phyloP scores from a whole-genome alignment of 2,329 filamentous ascomycete species.

The Pezicula rhizophila region DNA sequence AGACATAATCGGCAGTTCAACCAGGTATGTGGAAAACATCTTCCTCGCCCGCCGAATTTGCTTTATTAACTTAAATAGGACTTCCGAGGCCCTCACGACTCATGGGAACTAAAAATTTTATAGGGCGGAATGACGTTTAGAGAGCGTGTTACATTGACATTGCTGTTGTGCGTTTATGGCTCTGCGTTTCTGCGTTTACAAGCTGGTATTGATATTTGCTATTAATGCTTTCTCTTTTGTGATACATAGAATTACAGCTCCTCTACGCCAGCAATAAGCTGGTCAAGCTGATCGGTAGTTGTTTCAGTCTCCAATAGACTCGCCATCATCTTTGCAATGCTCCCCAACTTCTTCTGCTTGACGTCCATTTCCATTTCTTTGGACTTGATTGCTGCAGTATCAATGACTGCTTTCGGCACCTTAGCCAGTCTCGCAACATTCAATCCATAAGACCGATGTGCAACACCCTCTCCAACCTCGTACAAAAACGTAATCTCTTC shows the following conservation, averaged over 20 bases:
- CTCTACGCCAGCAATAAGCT: slow-evolving; percentile 40
- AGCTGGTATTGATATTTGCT: slow-evolving; percentile 12
- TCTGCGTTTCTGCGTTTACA: no score
- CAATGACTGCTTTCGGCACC: slow-evolving; percentile 70
- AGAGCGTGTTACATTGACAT: no score
- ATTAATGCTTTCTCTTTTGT: slow-evolving; percentile 7
- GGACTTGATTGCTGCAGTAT: slow-evolving; percentile 75
- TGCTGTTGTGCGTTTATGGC: background rate
- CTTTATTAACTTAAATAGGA: no score
- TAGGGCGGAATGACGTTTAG: no score
- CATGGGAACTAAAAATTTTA: no score
- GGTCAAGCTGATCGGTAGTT: slow-evolving; percentile 16
- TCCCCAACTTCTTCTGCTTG: slow-evolving; percentile 50
- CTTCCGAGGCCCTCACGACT: no score
- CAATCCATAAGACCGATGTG: slow-evolving; percentile 87
- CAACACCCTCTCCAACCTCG: slow-evolving; percentile 83
- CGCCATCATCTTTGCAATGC: slow-evolving; percentile 21
- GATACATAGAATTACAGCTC: slow-evolving; percentile 40
- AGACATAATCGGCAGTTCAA: no score
- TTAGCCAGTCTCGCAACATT: slow-evolving; percentile 87
- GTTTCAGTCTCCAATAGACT: slow-evolving; percentile 15
- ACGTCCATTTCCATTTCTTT: slow-evolving; percentile 72
- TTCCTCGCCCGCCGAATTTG: no score
- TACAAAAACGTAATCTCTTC: slow-evolving; percentile 92
- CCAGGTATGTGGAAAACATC: no score